Conservation (phyloP, 257 asterid genomes). For the Verbena officinalis region DNA sequence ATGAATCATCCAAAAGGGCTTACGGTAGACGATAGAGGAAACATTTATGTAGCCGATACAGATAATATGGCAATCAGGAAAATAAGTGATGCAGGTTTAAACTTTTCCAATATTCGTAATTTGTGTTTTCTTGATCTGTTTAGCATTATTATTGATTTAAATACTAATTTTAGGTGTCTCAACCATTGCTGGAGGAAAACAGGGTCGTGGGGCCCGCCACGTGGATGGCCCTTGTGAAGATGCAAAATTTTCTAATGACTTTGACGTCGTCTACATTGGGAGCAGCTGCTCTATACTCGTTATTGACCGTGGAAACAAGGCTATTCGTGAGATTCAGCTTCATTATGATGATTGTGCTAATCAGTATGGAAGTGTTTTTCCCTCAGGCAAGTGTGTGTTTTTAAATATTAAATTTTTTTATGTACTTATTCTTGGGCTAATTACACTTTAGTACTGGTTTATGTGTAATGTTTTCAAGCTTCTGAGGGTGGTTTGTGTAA, state of each 20-base stretch:
- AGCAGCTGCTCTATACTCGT: constrained; percentile 79
- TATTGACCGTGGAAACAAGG: constrained; percentile 70
- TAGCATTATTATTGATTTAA: not conserved
- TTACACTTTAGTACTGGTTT: too few relatives aligned
- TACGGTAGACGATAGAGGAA: constrained; percentile 72
- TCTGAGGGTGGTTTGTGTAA: too few relatives aligned
- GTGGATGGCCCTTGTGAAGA: constrained; percentile 76
- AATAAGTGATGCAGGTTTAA: constrained; percentile 73
- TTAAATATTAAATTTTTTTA: too few relatives aligned
- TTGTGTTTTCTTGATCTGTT: not conserved
- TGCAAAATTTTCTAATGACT: constrained; percentile 69
- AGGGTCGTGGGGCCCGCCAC: constrained; percentile 56
- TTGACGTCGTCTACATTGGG: constrained; percentile 66
- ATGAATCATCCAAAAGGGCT: constrained; percentile 80
- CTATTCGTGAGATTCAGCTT: constrained; percentile 69
- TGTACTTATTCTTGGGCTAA: too few relatives aligned
- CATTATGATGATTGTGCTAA: constrained; percentile 70
- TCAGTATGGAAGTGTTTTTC: constrained; percentile 69
- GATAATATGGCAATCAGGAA: constrained; percentile 77
- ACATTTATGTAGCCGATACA: constrained; percentile 67
- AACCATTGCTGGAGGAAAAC: constrained; percentile 73
- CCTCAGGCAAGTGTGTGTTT: constrained; percentile 40
- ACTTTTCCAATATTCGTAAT: not conserved
- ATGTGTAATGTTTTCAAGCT: too few relatives aligned
- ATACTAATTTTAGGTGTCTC: constrained; percentile 48